phyloP scores from a whole-genome alignment of 2,329 filamentous ascomycete species.

The Zalaria sp. region DNA sequence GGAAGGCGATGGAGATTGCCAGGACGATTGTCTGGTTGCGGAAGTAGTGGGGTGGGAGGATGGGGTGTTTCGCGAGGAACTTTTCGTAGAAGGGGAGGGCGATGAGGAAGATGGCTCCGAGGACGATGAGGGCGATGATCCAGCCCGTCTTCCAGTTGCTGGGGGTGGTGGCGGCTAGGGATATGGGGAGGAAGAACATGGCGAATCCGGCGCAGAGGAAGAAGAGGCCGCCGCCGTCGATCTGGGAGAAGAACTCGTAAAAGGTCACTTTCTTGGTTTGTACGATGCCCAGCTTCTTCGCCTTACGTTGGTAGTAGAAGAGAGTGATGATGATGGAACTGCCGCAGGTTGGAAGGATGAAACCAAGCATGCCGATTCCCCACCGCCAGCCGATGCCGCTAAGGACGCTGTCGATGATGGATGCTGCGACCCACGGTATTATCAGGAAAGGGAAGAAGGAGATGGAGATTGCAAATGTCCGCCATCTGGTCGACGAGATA shows the following conservation, averaged over 20 bases:
- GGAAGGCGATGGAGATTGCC: constrained; percentile 23
- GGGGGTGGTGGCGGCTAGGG: constrained; percentile 27
- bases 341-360: constrained; percentile 26
- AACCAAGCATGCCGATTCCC: constrained; percentile 30
- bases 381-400: constrained; percentile 29
- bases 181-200: constrained; percentile 33
- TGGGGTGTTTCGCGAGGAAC: constrained; percentile 27
- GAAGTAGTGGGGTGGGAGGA: constrained; percentile 33
- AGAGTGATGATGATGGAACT: constrained; percentile 23
- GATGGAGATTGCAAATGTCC: constrained; percentile 24
- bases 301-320: constrained; percentile 21
- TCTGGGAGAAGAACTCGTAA: constrained; percentile 23
- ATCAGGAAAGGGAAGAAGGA: constrained; percentile 26
- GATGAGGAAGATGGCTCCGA: constrained; percentile 28
- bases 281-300: constrained; percentile 15
- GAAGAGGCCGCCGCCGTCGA: constrained; percentile 28
- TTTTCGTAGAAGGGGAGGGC: constrained; percentile 35
- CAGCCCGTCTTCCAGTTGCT: constrained; percentile 31
- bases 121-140: constrained; percentile 28
- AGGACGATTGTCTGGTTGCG: constrained; percentile 28
- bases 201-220: constrained; percentile 35
- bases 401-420: constrained; percentile 26
- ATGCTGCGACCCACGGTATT: constrained; percentile 26
- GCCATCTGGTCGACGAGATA: constrained; percentile 25
- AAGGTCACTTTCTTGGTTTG: constrained; percentile 13